Evolutionary conservation across 331 rosid genomes (phyloP).

Genomic region (Cydonia oblonga): DNA sequence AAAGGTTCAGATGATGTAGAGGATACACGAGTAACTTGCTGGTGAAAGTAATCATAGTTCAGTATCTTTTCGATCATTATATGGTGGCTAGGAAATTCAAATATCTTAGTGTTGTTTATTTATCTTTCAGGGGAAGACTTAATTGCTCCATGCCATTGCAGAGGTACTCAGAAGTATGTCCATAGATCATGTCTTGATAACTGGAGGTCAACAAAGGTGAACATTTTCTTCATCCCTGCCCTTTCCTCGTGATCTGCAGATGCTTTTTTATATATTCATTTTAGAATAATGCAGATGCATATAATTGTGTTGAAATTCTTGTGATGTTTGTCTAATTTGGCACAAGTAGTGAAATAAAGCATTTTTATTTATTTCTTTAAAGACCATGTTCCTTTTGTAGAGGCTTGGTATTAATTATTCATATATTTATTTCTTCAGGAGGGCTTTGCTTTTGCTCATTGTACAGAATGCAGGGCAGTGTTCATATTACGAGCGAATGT

Average conservation of each 20-base stretch:
- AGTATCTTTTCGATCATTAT: neutral
- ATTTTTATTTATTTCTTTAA: neutral
- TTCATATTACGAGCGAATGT: slow-evolving; percentile 84
- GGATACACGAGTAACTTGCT: neutral
- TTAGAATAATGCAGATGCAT: neutral
- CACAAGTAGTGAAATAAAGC: no score
- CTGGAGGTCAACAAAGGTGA: slow-evolving; percentile 97
- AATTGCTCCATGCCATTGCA: slow-evolving; percentile 97
- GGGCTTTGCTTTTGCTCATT: slow-evolving; percentile 96
- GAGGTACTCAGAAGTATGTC: slow-evolving; percentile 93
- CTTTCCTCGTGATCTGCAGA: neutral
- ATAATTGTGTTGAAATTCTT: neutral
- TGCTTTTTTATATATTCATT: neutral
- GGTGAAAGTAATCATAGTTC: neutral
- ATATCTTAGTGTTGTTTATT: neutral
- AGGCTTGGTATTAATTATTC: slow-evolving; percentile 12
- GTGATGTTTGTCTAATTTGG: neutral
- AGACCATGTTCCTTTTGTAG: neutral
- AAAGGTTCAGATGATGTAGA: neutral
- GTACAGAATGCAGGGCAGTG: slow-evolving; percentile 92
- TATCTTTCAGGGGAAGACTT: slow-evolving; percentile 71
- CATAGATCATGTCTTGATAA: slow-evolving; percentile 95
- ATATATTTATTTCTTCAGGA: slow-evolving; percentile 41
- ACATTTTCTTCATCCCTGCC: neutral
- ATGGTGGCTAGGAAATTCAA: neutral